Evolutionary conservation across 163 green algal species (phyloP).

Genomic region (Scenedesmus sp.): DNA sequence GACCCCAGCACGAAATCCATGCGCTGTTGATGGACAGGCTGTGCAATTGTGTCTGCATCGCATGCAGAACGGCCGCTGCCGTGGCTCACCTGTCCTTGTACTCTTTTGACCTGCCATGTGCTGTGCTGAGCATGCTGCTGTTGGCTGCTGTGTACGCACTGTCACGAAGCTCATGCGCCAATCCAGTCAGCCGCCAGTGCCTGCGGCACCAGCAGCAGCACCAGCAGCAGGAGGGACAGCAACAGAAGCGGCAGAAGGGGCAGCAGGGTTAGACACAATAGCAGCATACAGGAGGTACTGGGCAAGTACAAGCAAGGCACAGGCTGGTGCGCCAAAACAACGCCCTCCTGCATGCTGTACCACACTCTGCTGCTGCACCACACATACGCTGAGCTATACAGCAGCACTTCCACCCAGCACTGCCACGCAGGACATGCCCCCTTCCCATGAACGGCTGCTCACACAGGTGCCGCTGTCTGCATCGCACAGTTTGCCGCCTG

Average conservation of each 20-base stretch:
- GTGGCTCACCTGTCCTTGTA: constrained; percentile 51
- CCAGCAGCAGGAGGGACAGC: not conserved
- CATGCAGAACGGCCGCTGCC: not conserved
- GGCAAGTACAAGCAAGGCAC: not conserved
- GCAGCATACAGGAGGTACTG: not conserved
- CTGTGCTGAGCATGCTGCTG: constrained; percentile 75
- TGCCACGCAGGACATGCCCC: no score
- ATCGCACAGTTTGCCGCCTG: not conserved
- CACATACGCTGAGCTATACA: no score
- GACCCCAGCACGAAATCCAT: no score
- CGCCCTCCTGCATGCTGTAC: no score
- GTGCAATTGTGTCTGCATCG: constrained; percentile 33
- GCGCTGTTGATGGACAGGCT: no score
- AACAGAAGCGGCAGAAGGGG: not conserved
- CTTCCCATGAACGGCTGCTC: no score
- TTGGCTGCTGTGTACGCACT: constrained; percentile 73
- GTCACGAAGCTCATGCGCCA: constrained; percentile 80
- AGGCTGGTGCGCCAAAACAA: no score
- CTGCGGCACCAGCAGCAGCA: constrained; percentile 21
- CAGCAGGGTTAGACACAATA: not conserved
- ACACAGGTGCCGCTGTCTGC: not conserved
- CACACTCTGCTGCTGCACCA: no score
- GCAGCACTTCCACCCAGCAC: no score
- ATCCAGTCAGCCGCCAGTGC: constrained; percentile 74
- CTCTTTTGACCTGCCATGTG: constrained; percentile 62